Conservation (phyloP, 768 basidiomycete species). For the Suillus plorans region DNA sequence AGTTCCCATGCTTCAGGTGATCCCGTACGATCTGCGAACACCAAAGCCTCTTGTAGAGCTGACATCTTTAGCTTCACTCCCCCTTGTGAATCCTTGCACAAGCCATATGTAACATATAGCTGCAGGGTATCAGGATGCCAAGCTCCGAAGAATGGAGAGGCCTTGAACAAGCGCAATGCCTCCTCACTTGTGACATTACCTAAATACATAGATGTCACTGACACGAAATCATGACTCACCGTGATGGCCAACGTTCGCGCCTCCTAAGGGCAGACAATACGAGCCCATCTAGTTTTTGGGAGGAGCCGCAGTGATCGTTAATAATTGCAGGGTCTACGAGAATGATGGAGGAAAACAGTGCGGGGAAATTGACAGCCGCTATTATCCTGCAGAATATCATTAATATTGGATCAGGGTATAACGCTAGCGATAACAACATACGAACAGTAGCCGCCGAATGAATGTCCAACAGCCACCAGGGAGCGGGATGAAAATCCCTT, state of each 20-base stretch:
- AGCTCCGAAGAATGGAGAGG: conserved; percentile 62
- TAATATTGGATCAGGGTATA: conserved; percentile 3
- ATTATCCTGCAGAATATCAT: conserved; percentile 44
- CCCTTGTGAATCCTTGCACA: conserved; percentile 35
- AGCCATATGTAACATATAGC: conserved; percentile 59
- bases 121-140: conserved; percentile 69
- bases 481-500: conserved; percentile 52
- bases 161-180: conserved; percentile 47
- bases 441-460: conserved; percentile 79
- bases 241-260: conserved; percentile 61
- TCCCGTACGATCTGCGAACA: conserved; percentile 48
- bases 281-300: not conserved
- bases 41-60: conserved; percentile 60
- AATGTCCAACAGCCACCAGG: conserved; percentile 79
- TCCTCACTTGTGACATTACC: conserved; percentile 46
- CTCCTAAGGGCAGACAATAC: conserved; percentile 45
- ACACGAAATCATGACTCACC: conserved; percentile 35
- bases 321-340: conserved; percentile 78
- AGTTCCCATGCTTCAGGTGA: conserved; percentile 28
- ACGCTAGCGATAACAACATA: conserved; percentile 36
- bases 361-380: conserved; percentile 62
- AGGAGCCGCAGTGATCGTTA: conserved; percentile 13
- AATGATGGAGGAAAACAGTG: conserved; percentile 68
- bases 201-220: not conserved
- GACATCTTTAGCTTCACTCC: conserved; percentile 64